phyloP scores from a whole-genome alignment of 2,329 filamentous ascomycete genomes.

The Alternaria burnsii region DNA sequence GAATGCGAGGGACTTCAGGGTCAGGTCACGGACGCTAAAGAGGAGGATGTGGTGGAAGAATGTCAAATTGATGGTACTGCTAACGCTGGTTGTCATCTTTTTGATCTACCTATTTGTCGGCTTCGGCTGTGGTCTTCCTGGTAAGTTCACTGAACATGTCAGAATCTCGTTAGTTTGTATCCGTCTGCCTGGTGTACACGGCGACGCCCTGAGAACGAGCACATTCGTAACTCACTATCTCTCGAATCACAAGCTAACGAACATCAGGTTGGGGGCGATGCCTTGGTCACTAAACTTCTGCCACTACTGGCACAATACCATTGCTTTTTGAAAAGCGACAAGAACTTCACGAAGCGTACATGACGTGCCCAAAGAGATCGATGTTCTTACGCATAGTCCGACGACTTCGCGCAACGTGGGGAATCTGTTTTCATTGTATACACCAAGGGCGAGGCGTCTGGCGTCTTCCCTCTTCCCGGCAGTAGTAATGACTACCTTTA shows the following conservation, averaged over 20 bases:
- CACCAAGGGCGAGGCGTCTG: slow-evolving; percentile 17
- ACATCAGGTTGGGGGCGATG: slow-evolving; percentile 50
- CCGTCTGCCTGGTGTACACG: too few relatives aligned
- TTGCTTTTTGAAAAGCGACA: not conserved
- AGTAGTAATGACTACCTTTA: slow-evolving; percentile 9
- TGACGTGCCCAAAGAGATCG: not conserved
- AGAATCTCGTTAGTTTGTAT: not conserved
- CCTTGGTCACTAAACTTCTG: slow-evolving; percentile 34
- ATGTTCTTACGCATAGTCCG: not conserved
- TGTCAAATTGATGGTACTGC: slow-evolving; percentile 86
- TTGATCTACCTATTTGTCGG: slow-evolving; percentile 76
- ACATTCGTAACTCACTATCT: not conserved
- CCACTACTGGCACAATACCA: not conserved
- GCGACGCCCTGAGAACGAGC: too few relatives aligned
- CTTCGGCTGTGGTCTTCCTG: slow-evolving; percentile 75
- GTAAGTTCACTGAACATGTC: slow-evolving; percentile 25
- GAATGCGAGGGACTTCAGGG: slow-evolving; percentile 87
- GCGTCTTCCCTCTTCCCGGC: slow-evolving; percentile 4
- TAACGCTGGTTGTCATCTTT: slow-evolving; percentile 76
- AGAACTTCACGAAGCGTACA: not conserved
- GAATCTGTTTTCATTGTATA: slow-evolving; percentile 13
- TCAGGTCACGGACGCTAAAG: slow-evolving; percentile 84
- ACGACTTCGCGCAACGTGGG: not conserved
- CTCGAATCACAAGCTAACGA: slow-evolving; percentile 23
- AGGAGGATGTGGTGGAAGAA: slow-evolving; percentile 99